These are phyloP conservation scores for Backusella luteola DNA, from an alignment of 192 early-diverging fungal genomes.

Conservation along the genomic window DNA sequence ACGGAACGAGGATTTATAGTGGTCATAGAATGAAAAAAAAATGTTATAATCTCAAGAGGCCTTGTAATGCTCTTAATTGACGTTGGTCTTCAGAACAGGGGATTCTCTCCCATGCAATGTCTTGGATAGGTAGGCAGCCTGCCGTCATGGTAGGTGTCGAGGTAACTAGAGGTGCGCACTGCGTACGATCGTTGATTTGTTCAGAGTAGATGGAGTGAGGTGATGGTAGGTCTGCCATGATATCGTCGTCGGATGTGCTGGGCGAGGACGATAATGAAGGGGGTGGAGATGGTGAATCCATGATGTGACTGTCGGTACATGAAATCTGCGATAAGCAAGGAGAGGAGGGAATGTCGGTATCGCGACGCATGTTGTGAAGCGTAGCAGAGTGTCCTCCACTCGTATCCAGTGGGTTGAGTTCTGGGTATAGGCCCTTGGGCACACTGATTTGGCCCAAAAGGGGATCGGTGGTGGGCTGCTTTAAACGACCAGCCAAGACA, in stretches of 20 bases:
- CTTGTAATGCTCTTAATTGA: slow-evolving; percentile 36
- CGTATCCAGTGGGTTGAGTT: slow-evolving; percentile 49
- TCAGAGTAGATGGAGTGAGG: slow-evolving; percentile 10
- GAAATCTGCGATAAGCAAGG: slow-evolving; percentile 8
- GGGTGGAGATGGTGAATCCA: slow-evolving; percentile 3
- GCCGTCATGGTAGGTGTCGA: neutral
- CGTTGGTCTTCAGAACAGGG: slow-evolving; percentile 40
- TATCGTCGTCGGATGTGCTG: slow-evolving; percentile 36
- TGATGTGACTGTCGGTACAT: neutral
- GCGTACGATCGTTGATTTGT: neutral
- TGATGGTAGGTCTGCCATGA: slow-evolving; percentile 21
- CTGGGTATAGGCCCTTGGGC: slow-evolving; percentile 83
- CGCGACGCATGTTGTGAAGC: slow-evolving; percentile 23
- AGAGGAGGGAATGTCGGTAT: slow-evolving; percentile 11
- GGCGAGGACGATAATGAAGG: slow-evolving; percentile 41
- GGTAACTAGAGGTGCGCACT: neutral
- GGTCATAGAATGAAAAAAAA: neutral
- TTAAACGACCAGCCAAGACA: slow-evolving; percentile 60
- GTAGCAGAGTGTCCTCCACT: slow-evolving; percentile 33
- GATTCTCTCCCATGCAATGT: slow-evolving; percentile 41
- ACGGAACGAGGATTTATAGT: neutral
- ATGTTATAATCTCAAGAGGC: slow-evolving; percentile 27
- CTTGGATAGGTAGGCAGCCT: slow-evolving; percentile 26
- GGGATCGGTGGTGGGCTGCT: slow-evolving; percentile 67
- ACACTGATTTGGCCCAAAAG: slow-evolving; percentile 65